Percentiles rank a stretch among this genome's conserved stretches.
Evolutionary conservation across 2,329 filamentous ascomycete genomes (phyloP).

Genomic region (Aaosphaeria arxii): DNA sequence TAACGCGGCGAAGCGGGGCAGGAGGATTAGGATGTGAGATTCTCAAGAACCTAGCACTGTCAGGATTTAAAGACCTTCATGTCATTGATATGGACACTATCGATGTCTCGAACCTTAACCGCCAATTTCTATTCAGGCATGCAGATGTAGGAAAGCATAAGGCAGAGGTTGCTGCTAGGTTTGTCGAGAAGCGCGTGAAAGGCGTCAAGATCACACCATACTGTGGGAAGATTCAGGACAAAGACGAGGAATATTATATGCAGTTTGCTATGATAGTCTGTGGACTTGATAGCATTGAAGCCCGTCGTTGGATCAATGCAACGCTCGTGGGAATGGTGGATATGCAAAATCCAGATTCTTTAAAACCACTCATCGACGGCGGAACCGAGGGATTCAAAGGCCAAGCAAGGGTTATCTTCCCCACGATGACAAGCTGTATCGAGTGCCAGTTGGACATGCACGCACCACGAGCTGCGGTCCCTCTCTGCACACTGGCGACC

Average conservation of each 20-base stretch:
- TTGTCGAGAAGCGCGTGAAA: slow-evolving; percentile 85
- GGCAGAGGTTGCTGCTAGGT: slow-evolving; percentile 86
- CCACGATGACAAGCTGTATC: slow-evolving; percentile 91
- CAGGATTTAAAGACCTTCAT: slow-evolving; percentile 94
- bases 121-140: slow-evolving; percentile 93
- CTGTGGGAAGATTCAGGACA: slow-evolving; percentile 94
- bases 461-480: slow-evolving; percentile 92
- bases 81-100: slow-evolving; percentile 99
- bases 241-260: slow-evolving; percentile 94
- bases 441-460: slow-evolving; percentile 99
- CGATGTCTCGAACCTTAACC: slow-evolving; percentile 96
- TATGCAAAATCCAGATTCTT: slow-evolving; percentile 71
- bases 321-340: slow-evolving; percentile 90
- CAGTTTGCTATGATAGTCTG: slow-evolving; percentile 94
- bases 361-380: slow-evolving; percentile 94
- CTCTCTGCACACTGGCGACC: slow-evolving; percentile 91
- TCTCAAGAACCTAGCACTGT: slow-evolving; percentile 90
- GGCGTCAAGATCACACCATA: slow-evolving; percentile 92
- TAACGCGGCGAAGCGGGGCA: slow-evolving; percentile 70
- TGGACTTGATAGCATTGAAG: slow-evolving; percentile 94
- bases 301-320: slow-evolving; percentile 97
- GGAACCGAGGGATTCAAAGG: slow-evolving; percentile 99
- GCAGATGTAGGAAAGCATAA: slow-evolving; percentile 91
- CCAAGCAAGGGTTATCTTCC: slow-evolving; percentile 87
- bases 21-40: slow-evolving; percentile 96